A percentile compares a stretch with the other conserved stretches of the same genome.
Conservation (phyloP, 352 stramenopile species). For the Phytophthora sojae region DNA sequence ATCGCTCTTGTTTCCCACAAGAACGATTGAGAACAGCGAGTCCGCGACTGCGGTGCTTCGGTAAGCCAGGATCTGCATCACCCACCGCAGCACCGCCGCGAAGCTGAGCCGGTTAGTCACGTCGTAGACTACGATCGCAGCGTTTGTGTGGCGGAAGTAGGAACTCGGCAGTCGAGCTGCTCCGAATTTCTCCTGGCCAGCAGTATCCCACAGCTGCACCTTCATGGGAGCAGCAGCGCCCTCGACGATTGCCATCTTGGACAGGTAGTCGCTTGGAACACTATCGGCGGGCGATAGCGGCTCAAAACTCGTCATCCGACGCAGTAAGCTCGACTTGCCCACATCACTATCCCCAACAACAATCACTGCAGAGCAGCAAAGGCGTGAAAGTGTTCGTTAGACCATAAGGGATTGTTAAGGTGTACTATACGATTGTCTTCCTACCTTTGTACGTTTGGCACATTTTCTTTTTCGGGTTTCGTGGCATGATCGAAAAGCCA, state of each 20-base stretch:
- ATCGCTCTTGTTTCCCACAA: slow-evolving; percentile 46
- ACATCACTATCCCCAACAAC: slow-evolving; percentile 49
- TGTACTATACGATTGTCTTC: not conserved
- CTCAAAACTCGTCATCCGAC: slow-evolving; percentile 21
- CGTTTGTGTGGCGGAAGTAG: slow-evolving; percentile 55
- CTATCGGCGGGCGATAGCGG: slow-evolving; percentile 1
- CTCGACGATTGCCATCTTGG: slow-evolving; percentile 40
- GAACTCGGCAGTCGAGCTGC: slow-evolving; percentile 38
- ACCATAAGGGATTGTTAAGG: not conserved
- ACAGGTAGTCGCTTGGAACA: slow-evolving; percentile 37
- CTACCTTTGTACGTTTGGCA: slow-evolving; percentile 58
- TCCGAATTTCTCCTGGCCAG: slow-evolving; percentile 56
- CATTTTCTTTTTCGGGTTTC: slow-evolving; percentile 60
- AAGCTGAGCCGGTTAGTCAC: slow-evolving; percentile 48
- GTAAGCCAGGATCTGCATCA: slow-evolving; percentile 33
- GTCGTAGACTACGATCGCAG: slow-evolving; percentile 58
- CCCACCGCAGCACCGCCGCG: slow-evolving; percentile 39
- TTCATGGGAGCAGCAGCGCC: slow-evolving; percentile 41
- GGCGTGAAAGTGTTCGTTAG: not conserved
- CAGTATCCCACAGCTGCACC: slow-evolving; percentile 65
- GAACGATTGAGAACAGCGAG: slow-evolving; percentile 37
- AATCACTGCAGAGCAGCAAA: slow-evolving; percentile 45
- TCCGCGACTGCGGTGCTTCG: not conserved
- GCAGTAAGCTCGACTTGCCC: slow-evolving; percentile 56
- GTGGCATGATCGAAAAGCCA: slow-evolving; percentile 64